Evolutionary conservation across 164 flowering plant species (phyloP), one percentile per base, ranked within the genome.

Genomic region (Nymphaea thermarum): DNA sequence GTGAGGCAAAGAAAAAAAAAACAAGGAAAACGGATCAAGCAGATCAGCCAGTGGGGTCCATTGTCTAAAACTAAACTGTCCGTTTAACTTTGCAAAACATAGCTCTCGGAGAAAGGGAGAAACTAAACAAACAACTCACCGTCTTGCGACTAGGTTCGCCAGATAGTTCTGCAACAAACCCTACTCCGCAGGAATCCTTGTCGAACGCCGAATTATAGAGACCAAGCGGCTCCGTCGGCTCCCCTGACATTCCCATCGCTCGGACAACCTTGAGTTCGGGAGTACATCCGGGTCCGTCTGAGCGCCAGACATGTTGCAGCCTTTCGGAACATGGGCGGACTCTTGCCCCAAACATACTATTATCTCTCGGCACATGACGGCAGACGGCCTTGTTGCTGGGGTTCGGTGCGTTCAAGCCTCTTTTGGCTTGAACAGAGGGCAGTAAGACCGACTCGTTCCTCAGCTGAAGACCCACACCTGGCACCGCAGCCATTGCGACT

Each of bases 131-230:
- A 51, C 44, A 25, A 17, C 78, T 71, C 68, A 95, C 98, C 79
- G 98, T 95, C 75, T 85, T 86, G 65, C 99, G 86, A 80, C 86
- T 89, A 76, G 78, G 72, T 65, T 88, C 86, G 15, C 99, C 98
- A 18, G 99, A 92, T 17, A 95, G 76, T 70, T 95, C 99, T 0
- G 98, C 99, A 17, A 92, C 90, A 44, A 95, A 95, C 43, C 99
- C 99, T 43, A 95, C 99, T 10, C 99, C 99, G 64, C 99, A 95
- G 2, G 99, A 90, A 72, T 95, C 99, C 82, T 89, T 95, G 74
- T 95, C 99, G 53, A 86, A 85, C 2, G 83, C 67, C 4, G 99
- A 91, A 77, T 95, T 93, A 59, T 92, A 95, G 4, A 95, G 77
- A 6, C 99, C 99, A 18, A 90, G 84, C 4, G 97, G 96, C 84